Percentiles rank a stretch among this genome's conserved stretches.
Evolutionary conservation across 2,329 filamentous ascomycete genomes (phyloP).

Genomic region (Stagonosporopsis rhizophila): DNA sequence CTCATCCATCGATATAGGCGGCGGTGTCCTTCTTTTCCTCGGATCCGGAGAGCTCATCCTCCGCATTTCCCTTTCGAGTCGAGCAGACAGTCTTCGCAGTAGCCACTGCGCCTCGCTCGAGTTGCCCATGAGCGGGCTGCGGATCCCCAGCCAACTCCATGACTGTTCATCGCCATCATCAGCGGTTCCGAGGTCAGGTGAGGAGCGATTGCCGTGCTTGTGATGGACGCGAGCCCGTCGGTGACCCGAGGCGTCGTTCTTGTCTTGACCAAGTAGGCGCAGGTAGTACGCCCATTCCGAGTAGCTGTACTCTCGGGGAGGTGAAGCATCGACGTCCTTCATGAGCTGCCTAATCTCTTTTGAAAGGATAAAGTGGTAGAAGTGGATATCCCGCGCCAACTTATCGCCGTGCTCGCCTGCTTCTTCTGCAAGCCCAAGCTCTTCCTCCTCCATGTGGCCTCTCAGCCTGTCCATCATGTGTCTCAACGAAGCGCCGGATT

Average conservation of each 20-base stretch:
- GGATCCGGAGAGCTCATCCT: conserved; percentile 34
- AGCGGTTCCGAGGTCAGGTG: conserved; percentile 42
- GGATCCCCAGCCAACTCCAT: conserved; percentile 77
- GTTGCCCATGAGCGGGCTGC: conserved; percentile 73
- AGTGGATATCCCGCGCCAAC: conserved; percentile 57
- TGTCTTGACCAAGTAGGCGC: conserved; percentile 48
- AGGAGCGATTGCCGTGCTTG: conserved; percentile 26
- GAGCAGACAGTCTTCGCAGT: conserved; percentile 67
- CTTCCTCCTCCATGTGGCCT: conserved; percentile 51
- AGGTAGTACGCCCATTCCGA: conserved; percentile 51
- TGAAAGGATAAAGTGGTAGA: conserved; percentile 58
- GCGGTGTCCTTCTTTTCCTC: conserved; percentile 28
- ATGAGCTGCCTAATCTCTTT: conserved; percentile 55
- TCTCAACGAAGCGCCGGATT: conserved; percentile 20
- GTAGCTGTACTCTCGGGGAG: conserved; percentile 50
- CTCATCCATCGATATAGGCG: conserved; percentile 46
- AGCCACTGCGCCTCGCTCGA: conserved; percentile 77
- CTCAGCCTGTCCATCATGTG: conserved; percentile 43
- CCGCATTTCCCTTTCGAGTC: conserved; percentile 56
- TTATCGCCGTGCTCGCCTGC: conserved; percentile 53
- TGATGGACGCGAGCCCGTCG: conserved; percentile 36
- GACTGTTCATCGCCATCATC: conserved; percentile 58
- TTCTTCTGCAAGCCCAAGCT: conserved; percentile 51
- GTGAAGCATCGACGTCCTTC: conserved; percentile 50
- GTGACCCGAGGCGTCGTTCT: conserved; percentile 50